Base-by-base conservation (phyloP, 768 basidiomycete species). In the Stropharia rugosoannulata region DNA sequence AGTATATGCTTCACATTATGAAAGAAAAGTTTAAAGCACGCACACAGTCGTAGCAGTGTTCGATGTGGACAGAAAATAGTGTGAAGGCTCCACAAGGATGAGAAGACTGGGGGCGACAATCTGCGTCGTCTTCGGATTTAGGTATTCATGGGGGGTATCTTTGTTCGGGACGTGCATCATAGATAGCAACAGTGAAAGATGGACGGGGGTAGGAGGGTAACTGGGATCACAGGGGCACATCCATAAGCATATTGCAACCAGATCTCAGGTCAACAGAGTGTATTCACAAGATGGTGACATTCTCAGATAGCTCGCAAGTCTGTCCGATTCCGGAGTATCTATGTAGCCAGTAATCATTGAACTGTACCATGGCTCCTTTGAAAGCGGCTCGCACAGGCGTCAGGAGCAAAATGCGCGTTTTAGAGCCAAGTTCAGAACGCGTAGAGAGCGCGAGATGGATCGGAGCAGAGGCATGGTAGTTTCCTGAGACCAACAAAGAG, bases 401-500 rank as follows among this genome's bases (percentile, higher is more conserved):
- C 27, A 90, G 61, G 49, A 89, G 64, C 16, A 90, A 52, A 0
- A 75, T 69, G 43, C 69, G 67, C 15, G 59, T 61, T 10, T 70
- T 64, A 18, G 75, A 67, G 6, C 22, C 46, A 8, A 64, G 63
- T 52, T 71, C 66, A 10, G 68, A 58, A 5, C 74, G 57, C 57
- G 75, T 72, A 0, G 88, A 87, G 27, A 89, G 67, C 38, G 81
- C 77, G 36, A 91, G 73, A 59, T 89, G 84, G 46, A 93, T 72
- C 3, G 88, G 88, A 5, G 88, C 85, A 3, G 90, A 86, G 16
- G 86, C 69, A 49, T 82, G 84, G 64, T 84, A 87, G 0, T 73
- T 56, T 0, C 90, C 90, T 22, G 80, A 75, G 32, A 92, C 69
- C 11, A 92, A 72, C n/a, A 91, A 66, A 4, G 82, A 77, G 15